These are phyloP conservation scores for Microascus cirrosus DNA, from an alignment of 2,329 filamentous ascomycete genomes.

Conservation along the genomic window DNA sequence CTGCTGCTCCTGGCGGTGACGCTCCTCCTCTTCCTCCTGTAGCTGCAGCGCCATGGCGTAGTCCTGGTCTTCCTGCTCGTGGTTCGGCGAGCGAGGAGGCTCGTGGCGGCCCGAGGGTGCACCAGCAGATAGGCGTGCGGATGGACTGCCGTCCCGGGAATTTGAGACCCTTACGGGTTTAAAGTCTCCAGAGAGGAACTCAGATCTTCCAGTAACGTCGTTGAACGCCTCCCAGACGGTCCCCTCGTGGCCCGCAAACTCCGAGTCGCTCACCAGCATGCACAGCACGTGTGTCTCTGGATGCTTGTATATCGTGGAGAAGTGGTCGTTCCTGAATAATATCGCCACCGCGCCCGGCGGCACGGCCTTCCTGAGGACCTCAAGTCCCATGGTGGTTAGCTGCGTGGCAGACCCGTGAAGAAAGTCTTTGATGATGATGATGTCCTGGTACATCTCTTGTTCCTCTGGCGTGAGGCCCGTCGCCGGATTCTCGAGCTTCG, in stretches of 20 bases:
- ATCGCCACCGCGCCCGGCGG: constrained; percentile 75
- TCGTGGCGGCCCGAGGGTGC: not conserved
- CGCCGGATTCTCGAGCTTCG: constrained; percentile 46
- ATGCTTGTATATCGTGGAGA: constrained; percentile 86
- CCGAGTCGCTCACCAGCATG: constrained; percentile 84
- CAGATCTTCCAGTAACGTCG: constrained; percentile 76
- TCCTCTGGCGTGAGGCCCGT: constrained; percentile 57
- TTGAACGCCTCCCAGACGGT: constrained; percentile 92
- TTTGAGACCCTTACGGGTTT: constrained; percentile 51
- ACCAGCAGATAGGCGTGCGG: constrained; percentile 29
- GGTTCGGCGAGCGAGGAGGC: constrained; percentile 17
- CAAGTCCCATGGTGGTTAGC: constrained; percentile 69
- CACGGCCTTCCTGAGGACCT: constrained; percentile 59
- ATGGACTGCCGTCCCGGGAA: not conserved
- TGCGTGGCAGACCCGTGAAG: constrained; percentile 75
- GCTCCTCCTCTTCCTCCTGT: constrained; percentile 86
- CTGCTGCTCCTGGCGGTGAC: constrained; percentile 50
- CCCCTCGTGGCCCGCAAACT: constrained; percentile 78
- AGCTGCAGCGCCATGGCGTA: constrained; percentile 82
- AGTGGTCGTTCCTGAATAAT: constrained; percentile 93
- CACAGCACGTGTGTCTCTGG: constrained; percentile 65
- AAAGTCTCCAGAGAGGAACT: constrained; percentile 87
- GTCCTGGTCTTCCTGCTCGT: constrained; percentile 72
- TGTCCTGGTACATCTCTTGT: constrained; percentile 71
- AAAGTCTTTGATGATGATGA: constrained; percentile 74